Evolutionary conservation across 1,139 yeast genomes (phyloP), one percentile per base, ranked within the genome.

Genomic region (Pneumocystis wakefieldiae): DNA sequence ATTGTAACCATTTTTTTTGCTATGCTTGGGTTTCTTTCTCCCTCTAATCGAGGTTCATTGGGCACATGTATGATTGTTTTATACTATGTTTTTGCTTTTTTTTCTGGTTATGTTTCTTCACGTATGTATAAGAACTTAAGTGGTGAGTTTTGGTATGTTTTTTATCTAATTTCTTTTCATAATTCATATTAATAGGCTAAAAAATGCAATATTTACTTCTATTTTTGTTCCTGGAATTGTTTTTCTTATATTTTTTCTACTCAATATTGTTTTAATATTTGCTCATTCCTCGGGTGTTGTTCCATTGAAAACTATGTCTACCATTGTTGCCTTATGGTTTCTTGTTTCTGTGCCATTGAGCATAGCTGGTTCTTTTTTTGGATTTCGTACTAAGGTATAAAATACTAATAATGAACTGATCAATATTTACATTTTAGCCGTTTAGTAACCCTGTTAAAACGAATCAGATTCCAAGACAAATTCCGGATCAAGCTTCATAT

Each of bases 401-500:
- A 48, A 48, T 12, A 24, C 1, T 48, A 48, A 48, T 24, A 48
- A 48, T 48, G 24, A 12, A 3, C 10, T 10, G 2, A 19, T 48
- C 24, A 15, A 24, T 10, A 2, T 24, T 15, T 48, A 14, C 6
- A 10, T 48, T 48, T 24, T 24, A 77, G 77, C 71, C 70, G 61
- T 24, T 59, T 32, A 28, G 12, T 35, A 28, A 28, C 32, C 55
- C 61, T 12, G 35, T 59, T 28, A 59, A 59, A 36, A 62, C 64
- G 32, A 87, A 86, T 71, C 96, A 91, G 77, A 92, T 92, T 69
- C 96, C 97, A 67, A 84, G 98, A 75, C 97, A 92, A 76, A 86
- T 92, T 67, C 98, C 98, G 59, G 79, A 80, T 32, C 97, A 90
- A 75, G 95, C 95, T 63, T 83, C 90, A 83, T 90, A 87, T 71